Conservation (phyloP, 768 basidiomycete species). For the Mycena vulgaris region DNA sequence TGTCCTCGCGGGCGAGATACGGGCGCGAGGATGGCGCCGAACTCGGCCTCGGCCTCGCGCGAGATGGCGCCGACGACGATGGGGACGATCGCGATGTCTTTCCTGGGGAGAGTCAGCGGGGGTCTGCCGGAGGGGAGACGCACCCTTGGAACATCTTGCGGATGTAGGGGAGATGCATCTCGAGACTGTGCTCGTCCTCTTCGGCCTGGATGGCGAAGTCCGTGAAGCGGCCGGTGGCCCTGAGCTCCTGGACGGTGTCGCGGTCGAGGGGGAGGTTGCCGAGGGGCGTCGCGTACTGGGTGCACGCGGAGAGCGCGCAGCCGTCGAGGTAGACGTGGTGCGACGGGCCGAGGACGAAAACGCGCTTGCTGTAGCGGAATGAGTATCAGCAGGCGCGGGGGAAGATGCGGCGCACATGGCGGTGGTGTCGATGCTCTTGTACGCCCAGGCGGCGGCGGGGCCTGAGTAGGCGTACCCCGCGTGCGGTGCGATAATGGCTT, state of each 20-base stretch:
- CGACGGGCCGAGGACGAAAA: slow-evolving; percentile 96
- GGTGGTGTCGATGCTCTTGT: slow-evolving; percentile 86
- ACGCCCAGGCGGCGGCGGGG: slow-evolving; percentile 95
- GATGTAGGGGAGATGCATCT: slow-evolving; percentile 97
- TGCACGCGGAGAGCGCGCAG: slow-evolving; percentile 89
- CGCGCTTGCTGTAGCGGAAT: slow-evolving; percentile 76
- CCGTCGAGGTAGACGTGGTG: slow-evolving; percentile 92
- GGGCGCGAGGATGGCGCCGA: slow-evolving; percentile 84
- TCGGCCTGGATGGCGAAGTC: slow-evolving; percentile 78
- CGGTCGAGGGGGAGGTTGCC: slow-evolving; percentile 86
- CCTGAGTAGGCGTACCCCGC: slow-evolving; percentile 98
- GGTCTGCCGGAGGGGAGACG: slow-evolving; percentile 1
- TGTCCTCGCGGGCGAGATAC: slow-evolving; percentile 83
- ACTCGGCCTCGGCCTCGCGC: slow-evolving; percentile 69
- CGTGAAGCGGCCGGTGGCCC: slow-evolving; percentile 77
- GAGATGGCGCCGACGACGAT: slow-evolving; percentile 90
- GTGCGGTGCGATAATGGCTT: slow-evolving; percentile 98
- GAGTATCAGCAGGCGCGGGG: slow-evolving; percentile 20
- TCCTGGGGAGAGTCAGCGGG: slow-evolving; percentile 53
- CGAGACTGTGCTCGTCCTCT: slow-evolving; percentile 96
- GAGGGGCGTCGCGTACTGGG: slow-evolving; percentile 86
- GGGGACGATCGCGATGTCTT: slow-evolving; percentile 88
- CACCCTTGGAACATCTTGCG: slow-evolving; percentile 86
- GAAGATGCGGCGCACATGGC: slow-evolving; percentile 75
- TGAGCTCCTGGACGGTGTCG: slow-evolving; percentile 76